Percentiles rank a stretch among this genome's conserved stretches.
Evolutionary conservation across 2,329 filamentous ascomycete genomes (phyloP).

Genomic region (Monilinia vaccinii-corymbosi): DNA sequence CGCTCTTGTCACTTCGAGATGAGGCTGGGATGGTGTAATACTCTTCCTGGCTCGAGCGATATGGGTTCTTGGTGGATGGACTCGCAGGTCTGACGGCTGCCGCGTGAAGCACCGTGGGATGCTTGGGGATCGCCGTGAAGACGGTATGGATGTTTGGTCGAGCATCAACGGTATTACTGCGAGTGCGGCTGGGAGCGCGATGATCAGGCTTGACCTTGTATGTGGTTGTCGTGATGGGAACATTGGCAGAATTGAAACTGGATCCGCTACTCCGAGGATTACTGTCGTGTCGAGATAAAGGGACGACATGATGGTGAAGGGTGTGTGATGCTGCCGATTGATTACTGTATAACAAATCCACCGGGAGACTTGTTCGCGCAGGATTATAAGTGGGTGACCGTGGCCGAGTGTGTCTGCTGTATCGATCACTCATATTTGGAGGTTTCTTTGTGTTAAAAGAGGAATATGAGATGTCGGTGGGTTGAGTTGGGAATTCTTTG

Average conservation of each 20-base stretch:
- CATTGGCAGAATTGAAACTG: constrained; percentile 16
- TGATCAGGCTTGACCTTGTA: constrained; percentile 48
- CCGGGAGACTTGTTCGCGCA: constrained; percentile 45
- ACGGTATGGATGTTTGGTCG: constrained; percentile 40
- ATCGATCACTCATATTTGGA: constrained; percentile 39
- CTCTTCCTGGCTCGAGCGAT: constrained; percentile 43
- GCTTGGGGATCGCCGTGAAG: constrained; percentile 42
- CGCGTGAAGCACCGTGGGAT: constrained; percentile 25
- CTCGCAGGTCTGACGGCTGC: constrained; percentile 34
- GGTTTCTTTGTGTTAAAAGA: neutral
- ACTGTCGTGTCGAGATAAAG: constrained; percentile 31
- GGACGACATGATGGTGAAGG: constrained; percentile 44
- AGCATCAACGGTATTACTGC: constrained; percentile 42
- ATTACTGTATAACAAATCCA: constrained; percentile 30
- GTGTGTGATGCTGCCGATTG: neutral
- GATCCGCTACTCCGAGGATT: constrained; percentile 31
- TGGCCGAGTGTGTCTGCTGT: constrained; percentile 36
- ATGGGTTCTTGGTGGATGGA: constrained; percentile 41
- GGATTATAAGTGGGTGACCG: constrained; percentile 41
- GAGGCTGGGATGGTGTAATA: constrained; percentile 51
- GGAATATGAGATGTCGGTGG: constrained; percentile 3
- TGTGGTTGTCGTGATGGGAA: constrained; percentile 42
- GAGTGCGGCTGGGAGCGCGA: constrained; percentile 39
- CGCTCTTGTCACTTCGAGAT: constrained; percentile 37
- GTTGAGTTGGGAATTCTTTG: neutral